Percentiles rank a stretch among this genome's conserved stretches.
phyloP scores from a whole-genome alignment of 208 protist genomes.

The Borovskyia barvae region DNA sequence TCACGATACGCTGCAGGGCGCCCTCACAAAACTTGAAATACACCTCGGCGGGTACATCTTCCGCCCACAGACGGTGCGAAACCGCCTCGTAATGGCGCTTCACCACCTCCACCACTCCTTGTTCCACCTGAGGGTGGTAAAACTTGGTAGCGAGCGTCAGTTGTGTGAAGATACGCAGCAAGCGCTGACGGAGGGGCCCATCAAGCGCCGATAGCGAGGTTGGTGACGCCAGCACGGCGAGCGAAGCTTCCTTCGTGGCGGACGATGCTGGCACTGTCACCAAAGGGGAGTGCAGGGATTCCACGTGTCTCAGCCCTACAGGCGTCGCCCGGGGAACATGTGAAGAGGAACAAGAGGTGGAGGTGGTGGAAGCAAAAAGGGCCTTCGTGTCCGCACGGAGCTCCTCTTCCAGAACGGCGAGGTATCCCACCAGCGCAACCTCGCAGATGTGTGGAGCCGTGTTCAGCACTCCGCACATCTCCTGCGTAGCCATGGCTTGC shows the following conservation, averaged over 20 bases:
- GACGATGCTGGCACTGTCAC: too few relatives aligned
- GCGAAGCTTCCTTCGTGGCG: background rate
- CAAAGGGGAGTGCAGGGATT: too few relatives aligned
- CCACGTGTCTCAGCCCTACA: too few relatives aligned
- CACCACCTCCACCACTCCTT: constrained; percentile 30
- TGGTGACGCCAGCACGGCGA: constrained; percentile 10
- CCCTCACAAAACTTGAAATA: constrained; percentile 44
- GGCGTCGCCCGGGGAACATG: too few relatives aligned
- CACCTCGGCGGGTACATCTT: constrained; percentile 13
- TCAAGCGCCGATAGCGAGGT: constrained; percentile 14
- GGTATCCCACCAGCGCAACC: constrained; percentile 30
- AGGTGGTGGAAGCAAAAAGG: constrained; percentile 13
- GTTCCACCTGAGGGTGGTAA: constrained; percentile 54
- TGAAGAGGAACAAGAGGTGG: too few relatives aligned
- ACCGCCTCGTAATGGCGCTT: constrained; percentile 29
- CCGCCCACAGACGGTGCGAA: constrained; percentile 28
- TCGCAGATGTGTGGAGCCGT: constrained; percentile 8
- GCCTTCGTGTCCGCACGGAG: constrained; percentile 30
- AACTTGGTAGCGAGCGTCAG: constrained; percentile 42
- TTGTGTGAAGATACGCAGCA: constrained; percentile 43
- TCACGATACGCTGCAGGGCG: constrained; percentile 30
- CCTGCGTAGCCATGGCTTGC: constrained; percentile 4
- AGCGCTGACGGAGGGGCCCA: constrained; percentile 9
- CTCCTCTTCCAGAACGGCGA: constrained; percentile 38
- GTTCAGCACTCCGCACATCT: constrained; percentile 17